Evolutionary conservation across 192 early-diverging fungal genomes (phyloP).

Genomic region (Umbelopsis sp.): DNA sequence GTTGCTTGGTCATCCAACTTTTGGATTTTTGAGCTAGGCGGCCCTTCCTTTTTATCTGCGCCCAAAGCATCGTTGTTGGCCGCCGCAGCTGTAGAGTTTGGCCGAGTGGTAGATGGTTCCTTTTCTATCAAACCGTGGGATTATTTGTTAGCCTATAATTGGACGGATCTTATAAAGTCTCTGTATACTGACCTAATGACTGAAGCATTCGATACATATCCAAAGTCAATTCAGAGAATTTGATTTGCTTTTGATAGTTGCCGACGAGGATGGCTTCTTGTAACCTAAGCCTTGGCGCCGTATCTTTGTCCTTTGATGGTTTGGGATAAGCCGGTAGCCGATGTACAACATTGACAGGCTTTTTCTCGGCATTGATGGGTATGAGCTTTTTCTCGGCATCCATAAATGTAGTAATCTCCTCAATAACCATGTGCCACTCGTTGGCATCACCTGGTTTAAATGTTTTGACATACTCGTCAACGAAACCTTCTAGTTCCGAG

Average conservation of each 20-base stretch:
- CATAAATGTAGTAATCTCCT: slow-evolving; percentile 82
- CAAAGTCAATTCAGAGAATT: slow-evolving; percentile 94
- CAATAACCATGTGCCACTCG: slow-evolving; percentile 86
- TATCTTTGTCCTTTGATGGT: slow-evolving; percentile 62
- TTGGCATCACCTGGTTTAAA: slow-evolving; percentile 89
- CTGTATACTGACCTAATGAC: slow-evolving; percentile 64
- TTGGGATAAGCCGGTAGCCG: slow-evolving; percentile 55
- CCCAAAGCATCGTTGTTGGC: background rate
- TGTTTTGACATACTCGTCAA: slow-evolving; percentile 85
- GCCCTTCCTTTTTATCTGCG: slow-evolving; percentile 26
- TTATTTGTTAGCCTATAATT: too few species aligned
- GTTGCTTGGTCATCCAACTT: slow-evolving; percentile 12
- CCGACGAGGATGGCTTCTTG: slow-evolving; percentile 97
- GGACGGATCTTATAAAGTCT: too few species aligned
- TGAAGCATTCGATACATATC: slow-evolving; percentile 98
- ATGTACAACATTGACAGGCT: slow-evolving; percentile 51
- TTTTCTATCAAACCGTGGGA: too few species aligned
- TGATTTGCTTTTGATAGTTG: slow-evolving; percentile 94
- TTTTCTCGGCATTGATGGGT: slow-evolving; percentile 57
- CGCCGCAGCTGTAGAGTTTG: background rate
- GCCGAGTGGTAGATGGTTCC: background rate
- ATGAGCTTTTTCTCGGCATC: slow-evolving; percentile 84
- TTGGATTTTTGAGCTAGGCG: slow-evolving; percentile 31
- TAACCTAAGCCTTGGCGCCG: slow-evolving; percentile 60
- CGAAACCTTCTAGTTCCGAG: slow-evolving; percentile 79